phyloP scores from a whole-genome alignment of 176 grass and related monocot genomes.

The Cenchrus americanus region DNA sequence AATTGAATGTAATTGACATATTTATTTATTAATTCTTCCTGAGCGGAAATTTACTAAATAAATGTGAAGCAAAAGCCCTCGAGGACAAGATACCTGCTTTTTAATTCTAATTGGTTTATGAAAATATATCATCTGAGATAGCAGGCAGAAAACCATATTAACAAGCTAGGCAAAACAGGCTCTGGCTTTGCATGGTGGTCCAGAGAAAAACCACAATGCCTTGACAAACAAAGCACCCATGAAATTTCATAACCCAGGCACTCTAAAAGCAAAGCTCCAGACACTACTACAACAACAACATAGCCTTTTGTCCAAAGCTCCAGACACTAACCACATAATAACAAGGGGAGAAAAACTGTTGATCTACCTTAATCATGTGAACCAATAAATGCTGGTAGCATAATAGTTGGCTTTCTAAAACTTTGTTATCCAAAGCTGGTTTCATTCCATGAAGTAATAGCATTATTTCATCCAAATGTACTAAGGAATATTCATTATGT shows the following conservation, averaged over 20 bases:
- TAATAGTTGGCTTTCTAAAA: conserved; percentile 67
- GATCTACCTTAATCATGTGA: conserved; percentile 79
- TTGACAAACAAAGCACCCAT: not conserved
- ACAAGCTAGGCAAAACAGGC: not conserved
- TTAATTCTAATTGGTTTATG: not conserved
- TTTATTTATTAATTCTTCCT: not conserved
- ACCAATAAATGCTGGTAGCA: conserved; percentile 92
- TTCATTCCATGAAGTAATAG: conserved; percentile 84
- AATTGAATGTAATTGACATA: not conserved
- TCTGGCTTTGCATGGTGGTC: not conserved
- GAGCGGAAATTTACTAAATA: not conserved
- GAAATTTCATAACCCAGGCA: conserved; percentile 21
- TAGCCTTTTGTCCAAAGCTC: not conserved
- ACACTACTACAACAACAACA: not conserved
- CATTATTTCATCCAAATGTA: conserved; percentile 83
- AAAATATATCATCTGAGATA: not conserved
- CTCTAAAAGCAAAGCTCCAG: conserved; percentile 18
- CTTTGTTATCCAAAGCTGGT: conserved; percentile 45
- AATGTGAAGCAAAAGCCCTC: not conserved
- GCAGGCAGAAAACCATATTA: not conserved
- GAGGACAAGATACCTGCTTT: not conserved
- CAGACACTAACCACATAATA: conserved; percentile 5
- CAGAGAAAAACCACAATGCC: not conserved
- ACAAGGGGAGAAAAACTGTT: not conserved
- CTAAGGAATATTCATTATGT: conserved; percentile 65